Evolutionary conservation across 2,329 filamentous ascomycete genomes (phyloP).

Genomic region (Penicillium sp.): DNA sequence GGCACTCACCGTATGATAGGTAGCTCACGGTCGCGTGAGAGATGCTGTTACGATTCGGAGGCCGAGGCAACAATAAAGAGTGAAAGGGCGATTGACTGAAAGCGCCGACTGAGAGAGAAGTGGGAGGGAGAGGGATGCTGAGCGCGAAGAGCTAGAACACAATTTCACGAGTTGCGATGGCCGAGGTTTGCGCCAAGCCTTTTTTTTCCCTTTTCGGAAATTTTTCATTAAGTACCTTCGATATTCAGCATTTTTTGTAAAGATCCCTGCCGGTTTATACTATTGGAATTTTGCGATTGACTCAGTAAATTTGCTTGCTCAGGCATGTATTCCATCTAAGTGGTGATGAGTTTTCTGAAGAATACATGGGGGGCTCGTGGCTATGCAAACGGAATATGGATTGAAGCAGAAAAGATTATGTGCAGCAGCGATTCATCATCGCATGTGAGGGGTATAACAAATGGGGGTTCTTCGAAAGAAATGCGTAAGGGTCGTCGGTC

Average conservation of each 20-base stretch:
- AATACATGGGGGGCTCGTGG: slow-evolving; percentile 12
- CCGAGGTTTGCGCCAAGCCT: slow-evolving; percentile 27
- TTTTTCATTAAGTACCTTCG: background rate
- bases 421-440: slow-evolving; percentile 23
- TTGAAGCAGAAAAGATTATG: slow-evolving; percentile 21
- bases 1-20: slow-evolving; percentile 17
- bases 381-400: slow-evolving; percentile 24
- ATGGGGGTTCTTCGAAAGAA: slow-evolving; percentile 17
- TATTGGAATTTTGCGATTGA: background rate
- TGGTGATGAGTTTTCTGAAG: slow-evolving; percentile 17
- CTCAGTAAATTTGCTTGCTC: slow-evolving; percentile 1
- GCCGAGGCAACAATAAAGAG: background rate
- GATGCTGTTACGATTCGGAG: background rate
- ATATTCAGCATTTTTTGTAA: too few relatives aligned
- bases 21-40: background rate
- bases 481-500: slow-evolving; percentile 22
- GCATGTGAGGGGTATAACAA: slow-evolving; percentile 27
- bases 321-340: slow-evolving; percentile 21
- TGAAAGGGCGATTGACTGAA: slow-evolving; percentile 3
- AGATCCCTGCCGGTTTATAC: too few relatives aligned
- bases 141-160: background rate
- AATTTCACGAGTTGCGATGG: slow-evolving; percentile 12
- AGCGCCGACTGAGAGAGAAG: background rate
- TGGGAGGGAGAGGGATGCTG: background rate
- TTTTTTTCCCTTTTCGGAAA: slow-evolving; percentile 20